These are phyloP conservation scores for Heritiera fomes DNA, from an alignment of 345 rosid genomes.

Conservation along the genomic window DNA sequence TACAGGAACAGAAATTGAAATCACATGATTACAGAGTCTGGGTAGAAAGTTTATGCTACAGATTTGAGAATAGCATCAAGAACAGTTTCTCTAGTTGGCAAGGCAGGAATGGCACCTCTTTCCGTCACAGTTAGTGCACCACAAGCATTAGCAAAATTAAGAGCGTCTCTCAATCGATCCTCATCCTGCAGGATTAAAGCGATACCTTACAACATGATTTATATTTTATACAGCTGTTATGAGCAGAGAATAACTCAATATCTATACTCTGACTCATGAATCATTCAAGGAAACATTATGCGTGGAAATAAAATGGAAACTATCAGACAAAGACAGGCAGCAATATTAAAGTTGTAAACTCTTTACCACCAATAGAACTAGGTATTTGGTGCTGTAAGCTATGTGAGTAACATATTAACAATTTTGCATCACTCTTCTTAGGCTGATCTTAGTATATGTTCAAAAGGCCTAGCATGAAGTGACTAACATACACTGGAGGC, in stretches of 20 bases:
- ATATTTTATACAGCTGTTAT: not conserved
- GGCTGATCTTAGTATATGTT: not conserved
- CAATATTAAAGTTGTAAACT: not conserved
- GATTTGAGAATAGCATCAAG: constrained; percentile 46
- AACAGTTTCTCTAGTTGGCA: constrained; percentile 81
- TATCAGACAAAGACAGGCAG: not conserved
- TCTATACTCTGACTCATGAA: not conserved
- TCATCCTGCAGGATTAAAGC: constrained; percentile 53
- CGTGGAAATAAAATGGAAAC: not conserved
- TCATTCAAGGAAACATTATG: not conserved
- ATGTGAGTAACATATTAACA: not conserved
- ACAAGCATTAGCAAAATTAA: constrained; percentile 83
- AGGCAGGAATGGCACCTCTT: constrained; percentile 93
- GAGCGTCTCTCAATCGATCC: constrained; percentile 64
- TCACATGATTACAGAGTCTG: not conserved
- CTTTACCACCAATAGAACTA: not conserved
- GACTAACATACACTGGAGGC: not conserved
- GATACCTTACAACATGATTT: not conserved
- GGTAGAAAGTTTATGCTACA: constrained; percentile 31
- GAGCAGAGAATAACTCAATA: not conserved
- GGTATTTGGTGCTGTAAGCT: not conserved
- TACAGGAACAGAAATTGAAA: not conserved
- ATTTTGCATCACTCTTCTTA: not conserved
- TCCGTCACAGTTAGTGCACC: constrained; percentile 89
- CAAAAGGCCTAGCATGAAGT: not conserved